Conservation (phyloP, 306 rosid genomes). For the Casuarina equisetifolia region DNA sequence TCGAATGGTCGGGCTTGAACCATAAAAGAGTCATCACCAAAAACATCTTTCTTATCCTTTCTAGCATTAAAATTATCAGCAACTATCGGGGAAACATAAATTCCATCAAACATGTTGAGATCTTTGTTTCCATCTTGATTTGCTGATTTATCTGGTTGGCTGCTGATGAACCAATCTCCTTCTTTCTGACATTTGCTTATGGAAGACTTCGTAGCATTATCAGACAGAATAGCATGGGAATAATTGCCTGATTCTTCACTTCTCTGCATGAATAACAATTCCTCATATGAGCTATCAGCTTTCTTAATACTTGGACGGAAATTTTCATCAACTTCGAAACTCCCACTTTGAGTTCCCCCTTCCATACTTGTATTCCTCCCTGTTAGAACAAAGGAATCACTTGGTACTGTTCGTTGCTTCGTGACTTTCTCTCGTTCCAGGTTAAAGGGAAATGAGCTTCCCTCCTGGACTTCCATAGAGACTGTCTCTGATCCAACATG, state of each 20-base stretch:
- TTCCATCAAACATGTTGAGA: conserved; percentile 50
- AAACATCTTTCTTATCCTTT: conserved; percentile 52
- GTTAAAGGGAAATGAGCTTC: conserved; percentile 39
- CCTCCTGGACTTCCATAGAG: conserved; percentile 44
- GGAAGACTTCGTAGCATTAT: conserved; percentile 38
- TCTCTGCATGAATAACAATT: conserved; percentile 54
- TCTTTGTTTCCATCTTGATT: conserved; percentile 37
- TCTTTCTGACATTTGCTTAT: conserved; percentile 51
- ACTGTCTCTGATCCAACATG: conserved; percentile 34
- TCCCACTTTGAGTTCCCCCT: conserved; percentile 30
- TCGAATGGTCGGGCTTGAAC: conserved; percentile 57
- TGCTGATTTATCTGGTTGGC: conserved; percentile 41
- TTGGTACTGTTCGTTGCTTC: conserved; percentile 48
- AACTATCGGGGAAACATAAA: conserved; percentile 43
- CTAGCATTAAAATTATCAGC: conserved; percentile 32
- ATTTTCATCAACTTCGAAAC: conserved; percentile 55
- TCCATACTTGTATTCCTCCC: conserved; percentile 39
- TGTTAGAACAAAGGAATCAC: conserved; percentile 64
- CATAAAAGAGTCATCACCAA: conserved; percentile 91
- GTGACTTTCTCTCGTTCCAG: conserved; percentile 39
- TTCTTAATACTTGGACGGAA: conserved; percentile 43
- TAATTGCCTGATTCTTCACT: conserved; percentile 43
- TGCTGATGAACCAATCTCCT: conserved; percentile 69
- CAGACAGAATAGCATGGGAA: conserved; percentile 36
- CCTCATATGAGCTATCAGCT: conserved; percentile 47